A percentile compares a stretch with the other conserved stretches of the same genome.
Conservation (phyloP, 257 asterid species). For the Gynochthodes officinalis region DNA sequence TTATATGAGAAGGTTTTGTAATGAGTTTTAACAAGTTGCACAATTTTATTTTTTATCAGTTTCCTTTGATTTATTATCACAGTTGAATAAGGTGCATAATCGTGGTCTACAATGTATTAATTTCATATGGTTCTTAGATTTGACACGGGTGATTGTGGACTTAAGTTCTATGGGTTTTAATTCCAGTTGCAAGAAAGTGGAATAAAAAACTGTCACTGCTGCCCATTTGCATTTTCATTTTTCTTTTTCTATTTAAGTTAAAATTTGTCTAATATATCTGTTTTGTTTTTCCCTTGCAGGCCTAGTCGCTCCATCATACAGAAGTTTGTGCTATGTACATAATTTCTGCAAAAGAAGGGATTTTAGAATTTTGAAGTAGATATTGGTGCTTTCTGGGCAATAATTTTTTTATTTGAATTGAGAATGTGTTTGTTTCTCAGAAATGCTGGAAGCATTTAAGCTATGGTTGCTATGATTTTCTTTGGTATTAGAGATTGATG, state of each 20-base stretch:
- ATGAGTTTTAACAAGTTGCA: too few species aligned
- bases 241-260: not conserved
- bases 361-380: slow-evolving; percentile 9
- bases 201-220: not conserved
- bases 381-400: slow-evolving; percentile 8
- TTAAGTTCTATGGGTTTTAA: too few species aligned
- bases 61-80: not conserved
- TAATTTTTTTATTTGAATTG: slow-evolving; percentile 4
- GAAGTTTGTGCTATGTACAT: slow-evolving; percentile 16
- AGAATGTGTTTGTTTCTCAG: not conserved
- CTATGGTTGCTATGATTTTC: not conserved
- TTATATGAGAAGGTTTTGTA: slow-evolving; percentile 46
- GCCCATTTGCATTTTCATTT: too few species aligned
- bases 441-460: not conserved
- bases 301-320: slow-evolving; percentile 6
- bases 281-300: not conserved
- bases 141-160: too few species aligned
- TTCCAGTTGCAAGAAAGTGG: too few species aligned
- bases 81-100: too few species aligned
- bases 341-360: slow-evolving; percentile 8
- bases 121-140: too few species aligned
- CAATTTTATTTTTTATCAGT: too few species aligned
- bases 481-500: not conserved
- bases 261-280: not conserved
- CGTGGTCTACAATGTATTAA: too few species aligned